Conservation (phyloP, 257 asterid genomes). For the Echium plantagineum region DNA sequence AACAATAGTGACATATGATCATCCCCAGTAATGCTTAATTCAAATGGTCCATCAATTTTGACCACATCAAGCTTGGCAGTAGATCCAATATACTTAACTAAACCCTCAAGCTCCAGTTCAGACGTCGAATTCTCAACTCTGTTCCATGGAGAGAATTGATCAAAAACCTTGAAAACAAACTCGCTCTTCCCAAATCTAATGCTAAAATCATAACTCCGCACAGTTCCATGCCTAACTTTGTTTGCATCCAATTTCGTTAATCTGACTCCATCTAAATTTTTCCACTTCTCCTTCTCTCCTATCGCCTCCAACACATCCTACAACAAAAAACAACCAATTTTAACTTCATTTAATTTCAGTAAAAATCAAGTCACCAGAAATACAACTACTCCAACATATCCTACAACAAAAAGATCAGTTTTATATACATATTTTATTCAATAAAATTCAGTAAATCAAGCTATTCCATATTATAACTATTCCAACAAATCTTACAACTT, state of each 20-base stretch:
- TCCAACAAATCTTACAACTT: no score
- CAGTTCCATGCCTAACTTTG: slow-evolving; percentile 4
- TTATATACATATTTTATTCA: no score
- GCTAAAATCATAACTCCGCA: background rate
- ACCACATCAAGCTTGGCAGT: slow-evolving; percentile 34
- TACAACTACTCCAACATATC: no score
- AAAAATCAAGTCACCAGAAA: no score
- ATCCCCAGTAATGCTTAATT: slow-evolving; percentile 37
- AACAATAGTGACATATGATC: slow-evolving; percentile 39
- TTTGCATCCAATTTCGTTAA: slow-evolving; percentile 1
- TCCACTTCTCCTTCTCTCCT: slow-evolving; percentile 4
- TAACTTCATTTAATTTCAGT: background rate
- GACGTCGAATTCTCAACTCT: slow-evolving; percentile 9
- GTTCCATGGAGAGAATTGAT: slow-evolving; percentile 7
- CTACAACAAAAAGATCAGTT: no score
- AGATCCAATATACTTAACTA: slow-evolving; percentile 35
- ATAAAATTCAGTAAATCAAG: no score
- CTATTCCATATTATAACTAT: no score
- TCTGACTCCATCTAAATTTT: slow-evolving; percentile 5
- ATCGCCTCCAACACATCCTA: slow-evolving; percentile 8
- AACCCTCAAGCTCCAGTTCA: slow-evolving; percentile 34
- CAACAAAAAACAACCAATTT: background rate
- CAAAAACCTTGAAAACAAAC: slow-evolving; percentile 3
- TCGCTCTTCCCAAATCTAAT: slow-evolving; percentile 2
- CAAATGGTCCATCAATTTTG: slow-evolving; percentile 63